These are phyloP conservation scores for Anastatica hierochuntica DNA, from an alignment of 345 rosid species.

Conservation along the genomic window DNA sequence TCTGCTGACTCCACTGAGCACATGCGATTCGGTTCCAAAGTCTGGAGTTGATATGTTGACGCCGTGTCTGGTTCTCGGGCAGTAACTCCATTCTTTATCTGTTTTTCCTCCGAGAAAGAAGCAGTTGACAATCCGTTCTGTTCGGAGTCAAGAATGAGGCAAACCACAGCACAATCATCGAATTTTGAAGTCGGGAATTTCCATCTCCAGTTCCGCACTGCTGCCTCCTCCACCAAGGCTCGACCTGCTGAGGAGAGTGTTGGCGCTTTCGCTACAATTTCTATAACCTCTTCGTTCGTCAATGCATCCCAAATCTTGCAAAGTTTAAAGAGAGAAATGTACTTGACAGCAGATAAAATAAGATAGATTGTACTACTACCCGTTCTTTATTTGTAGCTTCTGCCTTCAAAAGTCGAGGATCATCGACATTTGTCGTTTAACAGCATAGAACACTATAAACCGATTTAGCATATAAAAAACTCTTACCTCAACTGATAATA, in stretches of 20 bases:
- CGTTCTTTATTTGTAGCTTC: conserved; percentile 33
- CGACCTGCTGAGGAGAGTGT: conserved; percentile 65
- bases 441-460: neutral
- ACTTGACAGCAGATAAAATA: neutral
- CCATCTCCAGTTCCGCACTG: conserved; percentile 79
- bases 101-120: conserved; percentile 23
- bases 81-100: neutral
- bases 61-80: conserved; percentile 8
- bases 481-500: conserved; percentile 70
- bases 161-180: conserved; percentile 95
- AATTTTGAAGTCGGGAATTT: conserved; percentile 90
- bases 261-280: conserved; percentile 62
- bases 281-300: conserved; percentile 76
- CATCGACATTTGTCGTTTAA: conserved; percentile 20
- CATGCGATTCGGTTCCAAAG: conserved; percentile 50
- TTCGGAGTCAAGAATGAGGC: conserved; percentile 61
- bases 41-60: conserved; percentile 23
- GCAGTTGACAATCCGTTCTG: conserved; percentile 37
- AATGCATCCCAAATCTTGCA: conserved; percentile 90
- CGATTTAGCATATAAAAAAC: neutral
- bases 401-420: conserved; percentile 82
- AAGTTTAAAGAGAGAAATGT: neutral
- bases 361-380: conserved; percentile 26
- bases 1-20: conserved; percentile 70
- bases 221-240: conserved; percentile 71